These are phyloP conservation scores for Diplocarpon mali DNA, from an alignment of 2,329 filamentous ascomycete genomes.

Conservation along the genomic window DNA sequence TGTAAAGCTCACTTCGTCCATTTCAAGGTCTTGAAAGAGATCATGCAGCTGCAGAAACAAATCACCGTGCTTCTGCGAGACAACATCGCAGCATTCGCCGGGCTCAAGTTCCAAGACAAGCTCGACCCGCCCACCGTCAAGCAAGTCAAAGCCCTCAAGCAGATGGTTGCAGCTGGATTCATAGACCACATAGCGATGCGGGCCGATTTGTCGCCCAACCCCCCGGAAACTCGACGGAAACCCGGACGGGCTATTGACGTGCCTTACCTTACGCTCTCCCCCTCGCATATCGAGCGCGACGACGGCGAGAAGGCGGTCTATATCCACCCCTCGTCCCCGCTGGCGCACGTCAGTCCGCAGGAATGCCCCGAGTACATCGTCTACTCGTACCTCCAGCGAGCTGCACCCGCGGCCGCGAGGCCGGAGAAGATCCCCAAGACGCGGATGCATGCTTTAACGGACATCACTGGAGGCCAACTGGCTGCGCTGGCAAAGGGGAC, in stretches of 20 bases:
- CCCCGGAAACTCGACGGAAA: slow-evolving; percentile 54
- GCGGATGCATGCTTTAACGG: slow-evolving; percentile 78
- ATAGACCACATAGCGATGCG: slow-evolving; percentile 91
- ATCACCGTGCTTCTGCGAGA: slow-evolving; percentile 69
- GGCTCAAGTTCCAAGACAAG: slow-evolving; percentile 42
- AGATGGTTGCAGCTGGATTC: slow-evolving; percentile 86
- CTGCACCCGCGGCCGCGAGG: slow-evolving; percentile 37
- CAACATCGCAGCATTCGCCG: slow-evolving; percentile 58
- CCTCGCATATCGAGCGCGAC: slow-evolving; percentile 41
- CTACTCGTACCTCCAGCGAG: slow-evolving; percentile 74
- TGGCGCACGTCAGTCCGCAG: slow-evolving; percentile 56
- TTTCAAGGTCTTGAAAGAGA: slow-evolving; percentile 77
- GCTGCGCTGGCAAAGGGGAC: slow-evolving; percentile 74
- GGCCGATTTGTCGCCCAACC: slow-evolving; percentile 69
- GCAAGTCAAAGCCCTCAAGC: slow-evolving; percentile 70
- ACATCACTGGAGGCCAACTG: slow-evolving; percentile 65
- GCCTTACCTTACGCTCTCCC: slow-evolving; percentile 77
- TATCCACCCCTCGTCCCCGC: slow-evolving; percentile 74
- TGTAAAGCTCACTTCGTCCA: slow-evolving; percentile 78
- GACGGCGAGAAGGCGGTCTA: slow-evolving; percentile 59
- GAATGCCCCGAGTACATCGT: slow-evolving; percentile 82
- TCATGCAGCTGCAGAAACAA: slow-evolving; percentile 70
- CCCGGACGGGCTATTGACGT: slow-evolving; percentile 84
- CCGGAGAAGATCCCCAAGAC: slow-evolving; percentile 55
- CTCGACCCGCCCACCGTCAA: slow-evolving; percentile 50